Conservation (phyloP, 1,139 yeast genomes). For the Kodamaea derodonti region DNA sequence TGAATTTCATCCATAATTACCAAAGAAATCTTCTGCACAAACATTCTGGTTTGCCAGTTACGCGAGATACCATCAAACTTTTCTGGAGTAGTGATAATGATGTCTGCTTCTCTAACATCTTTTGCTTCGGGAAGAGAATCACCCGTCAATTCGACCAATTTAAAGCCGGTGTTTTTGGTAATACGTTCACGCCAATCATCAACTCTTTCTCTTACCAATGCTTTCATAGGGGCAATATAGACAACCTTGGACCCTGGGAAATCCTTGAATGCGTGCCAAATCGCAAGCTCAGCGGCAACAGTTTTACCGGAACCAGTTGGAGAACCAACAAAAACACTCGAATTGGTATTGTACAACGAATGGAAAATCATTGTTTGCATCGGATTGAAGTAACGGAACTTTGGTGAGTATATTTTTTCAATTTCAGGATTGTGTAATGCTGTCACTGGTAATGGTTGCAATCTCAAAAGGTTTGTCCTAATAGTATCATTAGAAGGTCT, state of each 20-base stretch:
- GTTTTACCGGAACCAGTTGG: constrained; percentile 99
- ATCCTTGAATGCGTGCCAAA: constrained; percentile 89
- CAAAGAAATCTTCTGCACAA: constrained; percentile 85
- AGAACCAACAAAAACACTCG: constrained; percentile 88
- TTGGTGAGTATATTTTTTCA: constrained; percentile 61
- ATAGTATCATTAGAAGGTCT: constrained; percentile 86
- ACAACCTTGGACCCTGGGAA: constrained; percentile 82
- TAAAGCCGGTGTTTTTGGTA: constrained; percentile 56
- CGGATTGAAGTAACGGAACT: constrained; percentile 88
- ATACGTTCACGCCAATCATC: constrained; percentile 87
- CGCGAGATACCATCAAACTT: constrained; percentile 98
- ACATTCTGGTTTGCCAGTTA: constrained; percentile 93
- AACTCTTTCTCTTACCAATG: constrained; percentile 92
- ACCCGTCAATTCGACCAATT: constrained; percentile 91
- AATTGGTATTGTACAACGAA: constrained; percentile 72
- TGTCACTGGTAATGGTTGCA: constrained; percentile 82
- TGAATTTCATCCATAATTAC: constrained; percentile 99
- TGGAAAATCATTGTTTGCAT: constrained; percentile 98
- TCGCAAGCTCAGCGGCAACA: constrained; percentile 92
- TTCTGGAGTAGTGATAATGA: constrained; percentile 95
- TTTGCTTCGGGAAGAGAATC: constrained; percentile 89
- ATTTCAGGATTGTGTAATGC: constrained; percentile 70
- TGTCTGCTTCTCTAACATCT: constrained; percentile 85
- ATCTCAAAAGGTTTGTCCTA: constrained; percentile 70
- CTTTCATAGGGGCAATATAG: constrained; percentile 99